phyloP scores from a whole-genome alignment of 2,329 filamentous ascomycete species.

The Penicillium hesseltinei region DNA sequence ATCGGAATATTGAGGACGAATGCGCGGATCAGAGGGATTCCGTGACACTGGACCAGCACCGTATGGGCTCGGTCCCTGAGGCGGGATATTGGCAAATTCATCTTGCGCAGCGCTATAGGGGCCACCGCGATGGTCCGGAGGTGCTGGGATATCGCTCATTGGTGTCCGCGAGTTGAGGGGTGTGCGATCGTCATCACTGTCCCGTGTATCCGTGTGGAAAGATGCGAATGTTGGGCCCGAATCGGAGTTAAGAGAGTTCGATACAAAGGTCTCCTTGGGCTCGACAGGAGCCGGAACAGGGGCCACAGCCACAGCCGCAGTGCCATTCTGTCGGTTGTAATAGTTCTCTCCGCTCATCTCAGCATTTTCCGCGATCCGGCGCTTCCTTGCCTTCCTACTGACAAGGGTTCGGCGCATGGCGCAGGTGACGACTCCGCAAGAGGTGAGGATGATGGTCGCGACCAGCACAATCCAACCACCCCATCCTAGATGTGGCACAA shows the following conservation, averaged over 20 bases:
- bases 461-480: slow-evolving; percentile 90
- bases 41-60: slow-evolving; percentile 37
- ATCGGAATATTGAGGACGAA: slow-evolving; percentile 50
- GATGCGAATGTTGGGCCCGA: slow-evolving; percentile 50
- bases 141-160: slow-evolving; percentile 27
- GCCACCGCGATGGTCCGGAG: slow-evolving; percentile 30
- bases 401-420: slow-evolving; percentile 92
- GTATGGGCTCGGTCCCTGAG: slow-evolving; percentile 32
- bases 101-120: slow-evolving; percentile 37
- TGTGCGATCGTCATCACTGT: slow-evolving; percentile 43
- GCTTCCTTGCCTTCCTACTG: slow-evolving; percentile 87
- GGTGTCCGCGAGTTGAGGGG: slow-evolving; percentile 38
- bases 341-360: slow-evolving; percentile 97
- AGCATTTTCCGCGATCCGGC: slow-evolving; percentile 85
- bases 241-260: slow-evolving; percentile 54
- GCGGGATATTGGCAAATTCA: slow-evolving; percentile 42
- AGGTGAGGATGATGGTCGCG: slow-evolving; percentile 78
- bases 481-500: slow-evolving; percentile 91
- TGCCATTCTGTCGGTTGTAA: slow-evolving; percentile 63
- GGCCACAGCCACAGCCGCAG: slow-evolving; percentile 30
- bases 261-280: slow-evolving; percentile 59
- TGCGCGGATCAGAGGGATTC: slow-evolving; percentile 42
- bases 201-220: slow-evolving; percentile 35
- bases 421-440: slow-evolving; percentile 82
- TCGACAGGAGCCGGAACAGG: slow-evolving; percentile 31